phyloP scores from a whole-genome alignment of 2,329 filamentous ascomycete genomes.

The Pyricularia pennisetigena region DNA sequence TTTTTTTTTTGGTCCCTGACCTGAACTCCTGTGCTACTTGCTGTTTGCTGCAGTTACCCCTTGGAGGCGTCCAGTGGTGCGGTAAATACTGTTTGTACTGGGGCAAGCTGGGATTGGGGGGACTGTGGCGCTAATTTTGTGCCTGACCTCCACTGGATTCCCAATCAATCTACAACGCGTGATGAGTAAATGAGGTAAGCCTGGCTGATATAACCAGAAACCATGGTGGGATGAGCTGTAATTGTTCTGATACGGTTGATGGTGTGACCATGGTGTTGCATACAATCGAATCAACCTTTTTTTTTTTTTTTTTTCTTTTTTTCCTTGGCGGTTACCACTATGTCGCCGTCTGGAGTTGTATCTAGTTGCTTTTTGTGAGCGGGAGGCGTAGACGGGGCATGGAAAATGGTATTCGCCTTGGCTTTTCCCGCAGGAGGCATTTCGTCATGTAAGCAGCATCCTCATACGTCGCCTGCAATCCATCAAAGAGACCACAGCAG shows the following conservation, averaged over 20 bases:
- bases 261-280: neutral
- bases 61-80: neutral
- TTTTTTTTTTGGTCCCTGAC: neutral
- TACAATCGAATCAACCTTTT: no score
- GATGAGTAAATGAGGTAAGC: neutral
- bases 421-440: neutral
- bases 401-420: neutral
- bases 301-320: no score
- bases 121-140: neutral
- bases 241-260: neutral
- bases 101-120: neutral
- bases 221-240: neutral
- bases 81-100: neutral
- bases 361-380: neutral
- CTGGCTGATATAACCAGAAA: neutral
- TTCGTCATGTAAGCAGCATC: neutral
- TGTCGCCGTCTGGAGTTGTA: neutral
- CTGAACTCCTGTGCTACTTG: neutral
- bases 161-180: neutral
- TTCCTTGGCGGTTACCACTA: neutral
- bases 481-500: neutral
- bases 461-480: neutral
- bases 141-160: neutral
- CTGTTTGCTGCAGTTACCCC: neutral
- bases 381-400: neutral